Evolutionary conservation across 2,329 filamentous ascomycete species (phyloP).

Genomic region (Neopestalotiopsis sp.): DNA sequence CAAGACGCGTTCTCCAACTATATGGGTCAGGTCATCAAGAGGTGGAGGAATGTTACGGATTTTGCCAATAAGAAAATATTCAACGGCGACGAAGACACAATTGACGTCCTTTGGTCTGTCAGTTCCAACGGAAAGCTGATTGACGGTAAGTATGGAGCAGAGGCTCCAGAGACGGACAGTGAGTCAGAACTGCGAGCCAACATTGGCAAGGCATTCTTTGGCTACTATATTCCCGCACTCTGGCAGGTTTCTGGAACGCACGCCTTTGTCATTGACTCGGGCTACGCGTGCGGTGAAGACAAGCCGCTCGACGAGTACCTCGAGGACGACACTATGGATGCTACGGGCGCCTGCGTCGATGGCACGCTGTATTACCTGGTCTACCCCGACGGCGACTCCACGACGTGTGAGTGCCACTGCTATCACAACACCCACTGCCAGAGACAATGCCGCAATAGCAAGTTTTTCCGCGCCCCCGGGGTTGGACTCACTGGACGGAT

Average conservation of each 20-base stretch:
- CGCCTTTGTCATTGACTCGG: slow-evolving; percentile 16
- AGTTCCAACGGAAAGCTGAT: neutral
- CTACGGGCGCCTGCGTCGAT: slow-evolving; percentile 34
- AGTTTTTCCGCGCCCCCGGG: slow-evolving; percentile 37
- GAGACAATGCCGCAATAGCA: slow-evolving; percentile 17
- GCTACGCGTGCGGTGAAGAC: slow-evolving; percentile 27
- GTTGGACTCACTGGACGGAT: slow-evolving; percentile 30
- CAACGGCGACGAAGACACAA: neutral
- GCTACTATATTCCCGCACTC: neutral
- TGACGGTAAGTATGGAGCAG: neutral
- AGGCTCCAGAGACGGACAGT: neutral
- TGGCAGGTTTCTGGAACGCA: neutral
- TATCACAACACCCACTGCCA: slow-evolving; percentile 20
- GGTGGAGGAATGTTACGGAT: slow-evolving; percentile 5
- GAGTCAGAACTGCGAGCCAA: slow-evolving; percentile 18
- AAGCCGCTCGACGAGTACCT: slow-evolving; percentile 32
- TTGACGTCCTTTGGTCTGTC: neutral
- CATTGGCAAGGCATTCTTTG: slow-evolving; percentile 7
- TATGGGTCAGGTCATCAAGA: neutral
- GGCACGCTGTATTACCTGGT: slow-evolving; percentile 39
- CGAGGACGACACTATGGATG: slow-evolving; percentile 26
- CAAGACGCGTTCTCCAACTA: too few species aligned
- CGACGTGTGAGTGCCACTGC: slow-evolving; percentile 20
- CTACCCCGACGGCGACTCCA: slow-evolving; percentile 30
- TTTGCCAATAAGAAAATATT: neutral